A percentile compares a stretch with the other conserved stretches of the same genome.
Evolutionary conservation across 768 basidiomycete genomes (phyloP).

Genomic region (Hericium rajendrae): DNA sequence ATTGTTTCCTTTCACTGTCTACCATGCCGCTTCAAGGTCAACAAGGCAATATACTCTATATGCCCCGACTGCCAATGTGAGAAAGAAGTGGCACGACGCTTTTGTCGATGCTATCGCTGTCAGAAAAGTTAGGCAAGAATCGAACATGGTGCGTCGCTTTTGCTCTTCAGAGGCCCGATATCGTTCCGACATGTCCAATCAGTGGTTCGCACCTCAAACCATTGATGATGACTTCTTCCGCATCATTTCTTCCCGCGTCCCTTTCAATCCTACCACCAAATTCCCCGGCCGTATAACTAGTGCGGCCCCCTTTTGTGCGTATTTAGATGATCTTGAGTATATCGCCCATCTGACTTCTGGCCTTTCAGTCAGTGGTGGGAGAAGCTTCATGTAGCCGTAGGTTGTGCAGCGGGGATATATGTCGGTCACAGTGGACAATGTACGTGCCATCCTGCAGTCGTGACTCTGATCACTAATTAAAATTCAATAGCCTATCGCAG

Average conservation of each 20-base stretch:
- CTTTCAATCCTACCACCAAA: constrained; percentile 20
- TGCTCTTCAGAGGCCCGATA: too few relatives aligned
- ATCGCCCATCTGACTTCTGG: constrained; percentile 1
- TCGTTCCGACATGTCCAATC: background rate
- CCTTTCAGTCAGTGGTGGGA: constrained; percentile 36
- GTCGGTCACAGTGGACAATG: constrained; percentile 43
- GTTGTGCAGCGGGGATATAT: constrained; percentile 63
- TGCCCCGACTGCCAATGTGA: constrained; percentile 42
- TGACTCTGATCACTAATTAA: background rate
- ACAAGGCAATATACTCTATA: constrained; percentile 66
- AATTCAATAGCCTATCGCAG: constrained; percentile 41
- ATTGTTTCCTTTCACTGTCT: constrained; percentile 71
- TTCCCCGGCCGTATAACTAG: constrained; percentile 50
- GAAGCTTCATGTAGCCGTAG: constrained; percentile 54
- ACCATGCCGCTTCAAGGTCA: constrained; percentile 49
- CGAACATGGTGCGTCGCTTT: constrained; percentile 49
- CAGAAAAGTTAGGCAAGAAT: constrained; percentile 54
- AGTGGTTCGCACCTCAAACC: constrained; percentile 61
- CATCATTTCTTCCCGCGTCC: constrained; percentile 22
- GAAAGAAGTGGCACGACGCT: constrained; percentile 54
- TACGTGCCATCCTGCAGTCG: constrained; percentile 27
- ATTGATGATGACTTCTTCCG: constrained; percentile 59
- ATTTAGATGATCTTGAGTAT: background rate
- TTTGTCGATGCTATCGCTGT: constrained; percentile 57
- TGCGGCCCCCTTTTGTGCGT: constrained; percentile 58